phyloP scores from a whole-genome alignment of 2,329 filamentous ascomycete genomes.

The Orbilia javanica region DNA sequence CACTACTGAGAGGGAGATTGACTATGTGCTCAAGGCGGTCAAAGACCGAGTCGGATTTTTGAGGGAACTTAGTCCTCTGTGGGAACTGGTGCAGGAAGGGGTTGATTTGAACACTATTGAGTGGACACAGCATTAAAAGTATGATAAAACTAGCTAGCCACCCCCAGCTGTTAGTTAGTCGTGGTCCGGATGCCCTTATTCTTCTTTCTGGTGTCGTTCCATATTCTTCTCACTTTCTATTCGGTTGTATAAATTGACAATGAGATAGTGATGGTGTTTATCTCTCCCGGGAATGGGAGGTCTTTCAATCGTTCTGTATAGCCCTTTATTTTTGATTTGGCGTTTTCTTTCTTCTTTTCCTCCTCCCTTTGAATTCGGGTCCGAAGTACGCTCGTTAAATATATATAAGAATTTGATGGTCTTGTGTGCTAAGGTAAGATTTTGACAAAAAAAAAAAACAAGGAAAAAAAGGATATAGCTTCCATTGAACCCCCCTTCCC shows the following conservation, averaged over 20 bases:
- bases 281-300: background rate
- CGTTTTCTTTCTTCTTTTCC: background rate
- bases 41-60: slow-evolving; percentile 90
- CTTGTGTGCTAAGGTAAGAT: background rate
- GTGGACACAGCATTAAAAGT: slow-evolving; percentile 88
- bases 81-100: slow-evolving; percentile 98
- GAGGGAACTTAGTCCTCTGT: slow-evolving; percentile 92
- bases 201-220: no score
- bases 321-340: background rate
- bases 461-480: background rate
- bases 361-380: background rate
- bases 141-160: background rate
- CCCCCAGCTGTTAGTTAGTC: background rate
- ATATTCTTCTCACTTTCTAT: slow-evolving; percentile 9
- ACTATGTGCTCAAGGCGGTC: slow-evolving; percentile 96
- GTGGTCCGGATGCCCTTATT: no score
- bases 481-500: background rate
- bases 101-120: slow-evolving; percentile 95
- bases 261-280: background rate
- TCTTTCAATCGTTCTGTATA: background rate
- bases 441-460: background rate
- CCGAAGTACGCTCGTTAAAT: background rate
- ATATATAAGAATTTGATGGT: no score
- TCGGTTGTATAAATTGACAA: slow-evolving; percentile 43
- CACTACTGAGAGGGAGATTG: slow-evolving; percentile 93